Evolutionary conservation across 768 basidiomycete species (phyloP), one percentile per base, ranked within the genome.

Genomic region (Pleurotus pulmonarius): DNA sequence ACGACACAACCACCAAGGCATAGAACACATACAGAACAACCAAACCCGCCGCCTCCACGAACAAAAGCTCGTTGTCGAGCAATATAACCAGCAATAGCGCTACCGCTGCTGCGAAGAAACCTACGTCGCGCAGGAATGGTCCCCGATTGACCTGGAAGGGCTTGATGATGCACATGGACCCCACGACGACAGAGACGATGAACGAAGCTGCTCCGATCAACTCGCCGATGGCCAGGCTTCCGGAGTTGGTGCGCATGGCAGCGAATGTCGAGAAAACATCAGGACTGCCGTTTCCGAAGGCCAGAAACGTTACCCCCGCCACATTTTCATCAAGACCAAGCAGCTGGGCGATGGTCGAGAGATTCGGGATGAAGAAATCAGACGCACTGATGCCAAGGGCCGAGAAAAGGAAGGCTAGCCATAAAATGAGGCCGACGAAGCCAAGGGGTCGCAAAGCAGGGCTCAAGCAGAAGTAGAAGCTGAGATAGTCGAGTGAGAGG

Each of bases 291-390:
- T 98, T 98, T 40, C 96, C 96, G 67, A 98, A 95, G 0, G 97
- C 97, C 25, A 99, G 80, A 63, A 99, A 91, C 0, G 97, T 99
- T 20, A 98, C 95, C 0, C 97, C 97, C 0, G 97, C 94, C 13
- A 98, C 86, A 55, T 92, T 91, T 67, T 99, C 94, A 63, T 91
- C 90, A 40, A 99, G 72, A 0, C 94, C 90, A 3, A 99, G 82
- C 3, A 91, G 73, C 49, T 87, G 82, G 0, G 96, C 86, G 29
- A 98, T 88, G 1, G 95, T 92, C 0, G 90, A 89, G 15, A 99
- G 81, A 69, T 99, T 98, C 1, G 95, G 95, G 51, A 91, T 94
- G 79, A 98, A 98, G 74, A 98, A 98, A 71, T 98, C 96, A 15
- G 94, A 90, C 4, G 95, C 94, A 60, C 87, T 88, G 68, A 97